Conservation (phyloP, 495 filamentous ascomycete species). For the Cenococcum geophilum region DNA sequence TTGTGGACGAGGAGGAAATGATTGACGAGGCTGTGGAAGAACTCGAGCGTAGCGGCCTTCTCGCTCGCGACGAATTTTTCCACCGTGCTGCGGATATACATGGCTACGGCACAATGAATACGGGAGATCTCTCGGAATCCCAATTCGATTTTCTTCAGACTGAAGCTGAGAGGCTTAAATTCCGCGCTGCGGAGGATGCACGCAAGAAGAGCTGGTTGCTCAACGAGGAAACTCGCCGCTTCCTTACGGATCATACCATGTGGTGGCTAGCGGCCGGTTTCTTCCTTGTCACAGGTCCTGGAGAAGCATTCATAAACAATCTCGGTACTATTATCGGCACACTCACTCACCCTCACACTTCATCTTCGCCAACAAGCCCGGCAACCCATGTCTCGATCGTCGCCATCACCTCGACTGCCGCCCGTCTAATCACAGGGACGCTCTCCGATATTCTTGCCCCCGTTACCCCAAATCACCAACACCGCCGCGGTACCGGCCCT, state of each 20-base stretch:
- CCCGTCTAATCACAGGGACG: constrained; percentile 76
- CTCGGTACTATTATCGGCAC: constrained; percentile 88
- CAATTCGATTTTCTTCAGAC: constrained; percentile 42
- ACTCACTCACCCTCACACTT: constrained; percentile 57
- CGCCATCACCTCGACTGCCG: constrained; percentile 81
- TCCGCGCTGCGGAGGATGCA: constrained; percentile 57
- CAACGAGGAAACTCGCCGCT: constrained; percentile 77
- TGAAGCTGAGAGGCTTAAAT: constrained; percentile 43
- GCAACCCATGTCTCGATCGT: constrained; percentile 91
- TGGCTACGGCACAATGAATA: constrained; percentile 52
- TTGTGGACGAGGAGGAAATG: constrained; percentile 63
- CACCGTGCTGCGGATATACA: constrained; percentile 30
- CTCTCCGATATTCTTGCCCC: constrained; percentile 86
- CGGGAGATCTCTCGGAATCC: constrained; percentile 45
- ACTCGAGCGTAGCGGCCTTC: constrained; percentile 74
- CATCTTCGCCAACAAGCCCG: constrained; percentile 48
- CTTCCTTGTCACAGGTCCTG: constrained; percentile 88
- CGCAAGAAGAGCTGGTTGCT: constrained; percentile 78
- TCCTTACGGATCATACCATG: constrained; percentile 85
- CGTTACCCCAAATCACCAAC: constrained; percentile 36
- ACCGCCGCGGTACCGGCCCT: constrained; percentile 35
- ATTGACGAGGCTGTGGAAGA: constrained; percentile 83
- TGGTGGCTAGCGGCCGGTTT: constrained; percentile 89
- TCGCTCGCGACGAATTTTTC: constrained; percentile 66
- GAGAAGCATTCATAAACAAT: constrained; percentile 97